Percentiles rank a stretch among this genome's conserved stretches.
Conservation (phyloP, 768 basidiomycete species). For the Macrolepiota dolichaula region DNA sequence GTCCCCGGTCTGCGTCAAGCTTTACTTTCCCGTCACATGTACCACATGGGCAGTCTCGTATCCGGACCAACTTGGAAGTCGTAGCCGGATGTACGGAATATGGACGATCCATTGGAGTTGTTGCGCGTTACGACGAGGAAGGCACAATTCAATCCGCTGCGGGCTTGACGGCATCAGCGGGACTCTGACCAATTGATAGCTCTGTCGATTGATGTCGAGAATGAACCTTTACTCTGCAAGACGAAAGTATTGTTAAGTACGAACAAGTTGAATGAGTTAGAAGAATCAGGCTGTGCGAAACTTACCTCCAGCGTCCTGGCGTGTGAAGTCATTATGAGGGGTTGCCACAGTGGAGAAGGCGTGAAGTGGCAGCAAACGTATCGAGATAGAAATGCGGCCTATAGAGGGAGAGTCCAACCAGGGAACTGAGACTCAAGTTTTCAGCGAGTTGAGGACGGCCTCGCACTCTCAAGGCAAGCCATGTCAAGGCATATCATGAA, state of each 20-base stretch:
- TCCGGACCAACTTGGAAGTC: conserved; percentile 36
- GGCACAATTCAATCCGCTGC: conserved; percentile 37
- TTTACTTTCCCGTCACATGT: too few relatives aligned
- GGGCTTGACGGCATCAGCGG: conserved; percentile 41
- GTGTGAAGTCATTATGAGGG: conserved; percentile 42
- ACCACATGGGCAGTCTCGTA: too few relatives aligned
- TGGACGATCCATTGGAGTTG: conserved; percentile 35
- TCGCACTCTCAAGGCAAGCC: conserved; percentile 14
- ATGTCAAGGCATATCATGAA: not conserved
- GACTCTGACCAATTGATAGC: conserved; percentile 32
- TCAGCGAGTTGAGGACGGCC: conserved; percentile 22
- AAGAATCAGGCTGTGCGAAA: conserved; percentile 26
- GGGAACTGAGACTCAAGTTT: conserved; percentile 18
- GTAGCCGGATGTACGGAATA: conserved; percentile 36
- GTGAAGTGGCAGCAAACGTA: conserved; percentile 26
- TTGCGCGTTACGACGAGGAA: conserved; percentile 37
- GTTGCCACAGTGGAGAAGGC: conserved; percentile 28
- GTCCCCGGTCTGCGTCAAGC: conserved; percentile 42
- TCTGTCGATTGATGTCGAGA: conserved; percentile 44
- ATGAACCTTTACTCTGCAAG: conserved; percentile 38
- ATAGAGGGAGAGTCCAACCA: conserved; percentile 19
- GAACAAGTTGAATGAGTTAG: conserved; percentile 24
- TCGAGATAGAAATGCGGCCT: conserved; percentile 22
- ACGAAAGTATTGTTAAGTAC: conserved; percentile 42
- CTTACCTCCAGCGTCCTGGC: conserved; percentile 41